Base-by-base conservation (phyloP, 768 basidiomycete species). In the Cubamyces lactineus region DNA sequence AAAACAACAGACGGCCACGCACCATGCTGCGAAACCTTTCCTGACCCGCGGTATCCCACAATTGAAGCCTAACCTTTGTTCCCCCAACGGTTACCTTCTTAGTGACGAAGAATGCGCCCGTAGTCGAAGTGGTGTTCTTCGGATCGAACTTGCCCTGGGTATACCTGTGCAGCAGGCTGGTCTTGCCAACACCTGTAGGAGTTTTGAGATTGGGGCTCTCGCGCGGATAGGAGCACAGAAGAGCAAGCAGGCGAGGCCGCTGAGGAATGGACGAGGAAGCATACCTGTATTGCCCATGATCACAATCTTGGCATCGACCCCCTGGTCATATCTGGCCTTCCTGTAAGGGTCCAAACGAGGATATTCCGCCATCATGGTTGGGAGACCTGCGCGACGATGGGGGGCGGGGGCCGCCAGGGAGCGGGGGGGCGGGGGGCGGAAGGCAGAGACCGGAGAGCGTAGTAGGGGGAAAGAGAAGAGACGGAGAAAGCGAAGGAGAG, bases 21-120 rank as follows among this genome's bases (percentile, higher is more conserved):
- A 91, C 91, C 91, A 95, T 92, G 71, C 89, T 91, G 64, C 94
- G 84, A 74, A 95, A 96, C 63, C 94, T 80, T 80, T 95, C 94
- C 81, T 96, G 94, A 30, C 94, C 94, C 56, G 93, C 94, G 65
- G 94, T 94, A 72, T 96, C 94, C 94, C 94, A 94, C 59, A 94
- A 80, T 75, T 94, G 92, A 58, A 94, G 79, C 59, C 92, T 85
- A 15, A 97, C 93, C 73, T 90, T 91, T 70, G 91, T 80, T 58
- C 91, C 92, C 66, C 94, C 86, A 66, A 96, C 82, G 72, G 84
- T 82, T 52, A 93, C 87, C 78, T 95, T 95, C 83, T 96, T 96
- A 57, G 92, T 91, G 62, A 95, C 89, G 77, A 97, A 94, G 76
- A 92, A 91, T 61, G 94, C 94, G 66, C 94, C 94, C 71, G 92